phyloP scores from a whole-genome alignment of 164 flowering plant genomes.

The Vitis rupestris region DNA sequence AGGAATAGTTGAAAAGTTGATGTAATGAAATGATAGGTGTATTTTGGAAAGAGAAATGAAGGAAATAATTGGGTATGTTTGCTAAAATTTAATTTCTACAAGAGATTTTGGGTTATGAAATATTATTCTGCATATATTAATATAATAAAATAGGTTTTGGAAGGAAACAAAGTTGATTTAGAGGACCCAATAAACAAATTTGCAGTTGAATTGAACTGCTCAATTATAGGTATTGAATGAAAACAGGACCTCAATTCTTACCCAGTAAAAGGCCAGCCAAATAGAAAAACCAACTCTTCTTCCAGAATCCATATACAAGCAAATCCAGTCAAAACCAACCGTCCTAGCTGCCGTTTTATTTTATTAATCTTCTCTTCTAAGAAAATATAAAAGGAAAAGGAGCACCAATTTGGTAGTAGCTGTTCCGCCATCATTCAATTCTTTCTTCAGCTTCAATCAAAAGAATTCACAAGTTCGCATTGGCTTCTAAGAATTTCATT shows the following conservation, averaged over 20 bases:
- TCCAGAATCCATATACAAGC: neutral
- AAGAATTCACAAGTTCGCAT: neutral
- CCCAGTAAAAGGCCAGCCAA: neutral
- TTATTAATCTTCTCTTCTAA: too few species aligned
- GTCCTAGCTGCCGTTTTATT: neutral
- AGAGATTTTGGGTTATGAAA: too few species aligned
- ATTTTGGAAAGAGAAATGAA: too few species aligned
- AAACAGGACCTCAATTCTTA: neutral
- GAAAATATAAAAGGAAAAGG: neutral
- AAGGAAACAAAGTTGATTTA: too few species aligned
- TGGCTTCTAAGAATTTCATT: neutral
- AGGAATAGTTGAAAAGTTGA: too few species aligned
- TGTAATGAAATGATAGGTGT: too few species aligned
- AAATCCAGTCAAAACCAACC: slow-evolving; percentile 9
- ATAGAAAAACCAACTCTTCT: neutral
- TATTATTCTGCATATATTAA: too few species aligned
- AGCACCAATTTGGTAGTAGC: neutral
- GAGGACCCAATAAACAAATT: too few species aligned
- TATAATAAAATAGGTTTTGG: too few species aligned
- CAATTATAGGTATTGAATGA: neutral
- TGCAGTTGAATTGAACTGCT: too few species aligned
- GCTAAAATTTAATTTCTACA: too few species aligned
- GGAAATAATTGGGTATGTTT: too few species aligned
- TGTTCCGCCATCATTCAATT: neutral
- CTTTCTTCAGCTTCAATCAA: slow-evolving; percentile 5